Evolutionary conservation across 441 rosid species (phyloP).

Genomic region (Biscutella auriculata): DNA sequence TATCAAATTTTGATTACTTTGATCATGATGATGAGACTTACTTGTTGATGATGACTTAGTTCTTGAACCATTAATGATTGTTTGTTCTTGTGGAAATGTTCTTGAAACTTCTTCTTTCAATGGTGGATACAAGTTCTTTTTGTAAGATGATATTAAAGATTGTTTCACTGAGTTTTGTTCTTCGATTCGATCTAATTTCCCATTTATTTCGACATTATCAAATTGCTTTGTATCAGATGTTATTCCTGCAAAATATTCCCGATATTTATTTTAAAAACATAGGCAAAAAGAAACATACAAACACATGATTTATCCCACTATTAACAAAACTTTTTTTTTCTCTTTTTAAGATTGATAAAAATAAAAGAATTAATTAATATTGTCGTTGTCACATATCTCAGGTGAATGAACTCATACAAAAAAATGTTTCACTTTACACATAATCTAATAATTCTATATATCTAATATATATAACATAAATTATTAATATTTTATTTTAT

Average conservation of each 20-base stretch:
- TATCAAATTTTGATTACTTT: neutral
- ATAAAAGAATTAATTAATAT: constrained; percentile 1
- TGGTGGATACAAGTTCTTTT: constrained; percentile 40
- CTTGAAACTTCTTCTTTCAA: constrained; percentile 44
- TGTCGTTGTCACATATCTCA: constrained; percentile 32
- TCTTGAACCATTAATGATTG: constrained; percentile 16
- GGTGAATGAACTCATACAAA: constrained; percentile 15
- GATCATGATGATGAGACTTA: constrained; percentile 10
- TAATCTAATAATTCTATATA: too few relatives aligned
- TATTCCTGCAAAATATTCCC: constrained; percentile 33
- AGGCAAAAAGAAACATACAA: constrained; percentile 1
- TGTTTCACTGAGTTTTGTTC: constrained; percentile 58
- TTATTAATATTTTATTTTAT: too few relatives aligned
- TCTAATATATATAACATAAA: too few relatives aligned
- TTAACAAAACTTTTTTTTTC: neutral
- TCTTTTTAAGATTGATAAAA: neutral
- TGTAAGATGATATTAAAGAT: constrained; percentile 46
- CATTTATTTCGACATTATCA: constrained; percentile 37
- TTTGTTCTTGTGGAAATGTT: constrained; percentile 20
- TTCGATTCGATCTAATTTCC: constrained; percentile 40
- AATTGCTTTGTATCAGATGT: constrained; percentile 46
- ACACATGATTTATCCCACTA: neutral
- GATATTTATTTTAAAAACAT: neutral
- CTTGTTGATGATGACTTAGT: constrained; percentile 25
- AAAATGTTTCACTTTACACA: constrained; percentile 10